Evolutionary conservation across 2,329 filamentous ascomycete genomes (phyloP).

Genomic region (Venturia nashicola): DNA sequence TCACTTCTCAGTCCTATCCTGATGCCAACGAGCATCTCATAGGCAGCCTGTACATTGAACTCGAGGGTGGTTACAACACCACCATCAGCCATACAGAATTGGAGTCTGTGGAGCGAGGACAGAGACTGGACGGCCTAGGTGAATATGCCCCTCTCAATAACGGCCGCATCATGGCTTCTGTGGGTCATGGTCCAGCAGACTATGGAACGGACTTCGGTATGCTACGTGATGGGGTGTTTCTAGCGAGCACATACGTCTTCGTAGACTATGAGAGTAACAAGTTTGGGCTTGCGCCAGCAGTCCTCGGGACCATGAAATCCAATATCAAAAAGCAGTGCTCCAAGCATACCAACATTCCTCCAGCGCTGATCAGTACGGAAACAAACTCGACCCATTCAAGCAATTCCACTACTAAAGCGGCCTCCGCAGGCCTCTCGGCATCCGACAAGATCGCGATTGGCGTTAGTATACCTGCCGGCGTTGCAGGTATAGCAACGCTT

Average conservation of each 20-base stretch:
- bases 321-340: not conserved
- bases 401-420: not conserved
- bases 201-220: too few relatives aligned
- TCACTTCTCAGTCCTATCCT: not conserved
- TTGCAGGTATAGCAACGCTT: not conserved
- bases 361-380: not conserved
- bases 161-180: too few relatives aligned
- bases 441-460: not conserved
- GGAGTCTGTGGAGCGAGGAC: too few relatives aligned
- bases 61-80: conserved; percentile 1
- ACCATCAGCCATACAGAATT: not conserved
- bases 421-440: not conserved
- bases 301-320: not conserved
- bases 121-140: too few relatives aligned
- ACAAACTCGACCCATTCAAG: not conserved
- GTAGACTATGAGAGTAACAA: not conserved
- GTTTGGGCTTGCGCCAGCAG: not conserved
- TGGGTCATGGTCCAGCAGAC: too few relatives aligned
- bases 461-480: not conserved
- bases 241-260: conserved; percentile 1
- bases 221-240: not conserved
- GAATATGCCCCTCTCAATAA: too few relatives aligned
- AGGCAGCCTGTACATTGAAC: not conserved
- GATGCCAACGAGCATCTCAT: not conserved
- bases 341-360: not conserved